A percentile compares a stretch with the other conserved stretches of the same genome.
phyloP scores from a whole-genome alignment of 768 basidiomycete genomes.

The Leccinum barrowsii region DNA sequence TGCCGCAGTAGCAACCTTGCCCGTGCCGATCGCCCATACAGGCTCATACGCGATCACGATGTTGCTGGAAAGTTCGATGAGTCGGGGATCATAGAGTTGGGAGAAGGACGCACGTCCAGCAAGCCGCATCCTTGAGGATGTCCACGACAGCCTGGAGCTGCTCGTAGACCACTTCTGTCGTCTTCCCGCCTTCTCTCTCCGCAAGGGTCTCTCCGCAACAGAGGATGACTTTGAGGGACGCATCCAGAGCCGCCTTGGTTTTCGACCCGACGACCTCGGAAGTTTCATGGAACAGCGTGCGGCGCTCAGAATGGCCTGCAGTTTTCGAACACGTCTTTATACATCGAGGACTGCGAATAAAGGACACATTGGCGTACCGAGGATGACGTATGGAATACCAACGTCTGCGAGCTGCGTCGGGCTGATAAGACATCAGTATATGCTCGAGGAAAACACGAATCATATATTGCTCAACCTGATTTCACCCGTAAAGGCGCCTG shows the following conservation, averaged over 20 bases:
- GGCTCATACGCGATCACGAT: conserved; percentile 96
- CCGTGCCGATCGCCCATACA: conserved; percentile 99
- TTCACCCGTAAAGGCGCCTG: conserved; percentile 97
- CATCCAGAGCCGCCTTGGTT: conserved; percentile 76
- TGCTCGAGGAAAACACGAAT: background rate
- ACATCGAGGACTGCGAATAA: background rate
- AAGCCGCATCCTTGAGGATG: conserved; percentile 47
- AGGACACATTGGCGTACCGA: conserved; percentile 48
- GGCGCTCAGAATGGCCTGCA: conserved; percentile 94
- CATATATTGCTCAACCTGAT: conserved; percentile 59
- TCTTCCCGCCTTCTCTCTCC: conserved; percentile 78
- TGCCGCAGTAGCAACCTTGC: conserved; percentile 87
- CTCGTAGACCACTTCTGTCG: conserved; percentile 71
- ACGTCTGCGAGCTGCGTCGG: conserved; percentile 83
- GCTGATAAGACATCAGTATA: conserved; percentile 36
- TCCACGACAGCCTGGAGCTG: conserved; percentile 79
- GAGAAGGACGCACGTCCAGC: conserved; percentile 69
- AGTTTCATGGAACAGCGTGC: conserved; percentile 87
- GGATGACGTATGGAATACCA: conserved; percentile 86
- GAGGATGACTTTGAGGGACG: conserved; percentile 81
- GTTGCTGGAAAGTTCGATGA: conserved; percentile 45
- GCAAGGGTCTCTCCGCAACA: conserved; percentile 94
- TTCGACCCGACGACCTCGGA: conserved; percentile 82
- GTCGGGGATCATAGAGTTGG: background rate
- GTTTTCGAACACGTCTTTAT: background rate